Percentiles rank a stretch among this genome's conserved stretches.
Evolutionary conservation across 164 flowering plant genomes (phyloP).

Genomic region (Tetrastigma voinierianum): DNA sequence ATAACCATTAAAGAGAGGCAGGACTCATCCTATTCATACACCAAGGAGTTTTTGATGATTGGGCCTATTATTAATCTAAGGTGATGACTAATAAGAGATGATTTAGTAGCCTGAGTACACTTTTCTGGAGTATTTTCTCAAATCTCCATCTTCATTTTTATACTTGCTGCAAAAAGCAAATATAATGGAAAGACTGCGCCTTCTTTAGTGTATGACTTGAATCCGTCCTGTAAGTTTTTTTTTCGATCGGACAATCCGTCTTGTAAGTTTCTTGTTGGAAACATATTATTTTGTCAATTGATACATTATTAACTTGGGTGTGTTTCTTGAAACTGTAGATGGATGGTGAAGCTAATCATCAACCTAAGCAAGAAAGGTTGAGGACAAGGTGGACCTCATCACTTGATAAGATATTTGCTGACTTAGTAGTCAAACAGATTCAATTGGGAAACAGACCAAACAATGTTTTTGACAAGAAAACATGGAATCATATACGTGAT

Average conservation of each 20-base stretch:
- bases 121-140: not conserved
- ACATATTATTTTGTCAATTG: not conserved
- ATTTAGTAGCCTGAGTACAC: not conserved
- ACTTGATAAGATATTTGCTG: conserved; percentile 63
- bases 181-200: too few species aligned
- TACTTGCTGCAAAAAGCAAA: not conserved
- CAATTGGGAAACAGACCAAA: conserved; percentile 44
- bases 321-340: conserved; percentile 19
- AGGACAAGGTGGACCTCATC: conserved; percentile 67
- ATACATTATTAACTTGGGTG: not conserved
- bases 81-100: not conserved
- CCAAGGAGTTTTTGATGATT: not conserved
- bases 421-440: conserved; percentile 63
- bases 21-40: not conserved
- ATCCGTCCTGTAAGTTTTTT: too few species aligned
- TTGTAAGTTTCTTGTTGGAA: too few species aligned
- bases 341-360: conserved; percentile 39
- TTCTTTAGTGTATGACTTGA: too few species aligned
- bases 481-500: conserved; percentile 60
- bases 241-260: too few species aligned
- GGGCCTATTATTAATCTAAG: not conserved
- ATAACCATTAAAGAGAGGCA: not conserved
- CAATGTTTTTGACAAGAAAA: conserved; percentile 62
- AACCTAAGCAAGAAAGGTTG: conserved; percentile 53
- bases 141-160: not conserved